A percentile compares a stretch with the other conserved stretches of the same genome.
These are phyloP conservation scores for Pleurotus cornucopiae DNA, from an alignment of 768 basidiomycete species.

Conservation along the genomic window DNA sequence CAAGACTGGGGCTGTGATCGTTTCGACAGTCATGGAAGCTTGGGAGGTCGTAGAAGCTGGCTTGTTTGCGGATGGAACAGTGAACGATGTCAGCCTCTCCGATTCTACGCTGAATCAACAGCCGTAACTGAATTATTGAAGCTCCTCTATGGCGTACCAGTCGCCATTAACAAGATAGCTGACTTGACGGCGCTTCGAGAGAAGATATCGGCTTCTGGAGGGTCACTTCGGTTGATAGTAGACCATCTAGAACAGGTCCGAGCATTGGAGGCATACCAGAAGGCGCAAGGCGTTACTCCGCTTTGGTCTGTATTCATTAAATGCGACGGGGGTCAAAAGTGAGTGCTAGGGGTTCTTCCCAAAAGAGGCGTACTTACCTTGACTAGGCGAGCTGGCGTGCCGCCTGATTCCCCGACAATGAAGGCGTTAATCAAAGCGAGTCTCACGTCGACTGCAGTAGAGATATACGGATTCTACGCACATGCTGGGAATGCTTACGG, in stretches of 20 bases:
- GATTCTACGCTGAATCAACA: neutral
- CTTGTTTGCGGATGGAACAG: slow-evolving; percentile 63
- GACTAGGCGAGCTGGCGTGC: slow-evolving; percentile 69
- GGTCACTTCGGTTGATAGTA: slow-evolving; percentile 60
- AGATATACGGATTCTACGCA: slow-evolving; percentile 80
- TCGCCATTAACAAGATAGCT: slow-evolving; percentile 64
- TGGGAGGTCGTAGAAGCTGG: slow-evolving; percentile 69
- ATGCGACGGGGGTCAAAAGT: slow-evolving; percentile 77
- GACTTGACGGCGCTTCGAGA: slow-evolving; percentile 63
- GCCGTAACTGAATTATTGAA: slow-evolving; percentile 23
- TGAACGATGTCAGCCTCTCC: slow-evolving; percentile 63
- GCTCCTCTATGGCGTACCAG: slow-evolving; percentile 81
- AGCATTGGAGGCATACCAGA: slow-evolving; percentile 60
- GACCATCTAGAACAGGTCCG: slow-evolving; percentile 74
- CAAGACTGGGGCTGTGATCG: slow-evolving; percentile 59
- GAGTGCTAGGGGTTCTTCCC: slow-evolving; percentile 18
- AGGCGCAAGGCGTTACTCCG: slow-evolving; percentile 28
- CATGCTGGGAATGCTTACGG: slow-evolving; percentile 78
- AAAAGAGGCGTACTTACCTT: slow-evolving; percentile 12
- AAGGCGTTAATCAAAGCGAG: slow-evolving; percentile 48
- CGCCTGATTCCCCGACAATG: slow-evolving; percentile 49
- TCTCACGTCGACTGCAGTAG: slow-evolving; percentile 49
- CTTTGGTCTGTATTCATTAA: slow-evolving; percentile 81
- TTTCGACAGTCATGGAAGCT: slow-evolving; percentile 82
- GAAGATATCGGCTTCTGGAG: slow-evolving; percentile 51